Evolutionary conservation across 2,329 filamentous ascomycete genomes (phyloP).

Genomic region (Claviceps sp.): DNA sequence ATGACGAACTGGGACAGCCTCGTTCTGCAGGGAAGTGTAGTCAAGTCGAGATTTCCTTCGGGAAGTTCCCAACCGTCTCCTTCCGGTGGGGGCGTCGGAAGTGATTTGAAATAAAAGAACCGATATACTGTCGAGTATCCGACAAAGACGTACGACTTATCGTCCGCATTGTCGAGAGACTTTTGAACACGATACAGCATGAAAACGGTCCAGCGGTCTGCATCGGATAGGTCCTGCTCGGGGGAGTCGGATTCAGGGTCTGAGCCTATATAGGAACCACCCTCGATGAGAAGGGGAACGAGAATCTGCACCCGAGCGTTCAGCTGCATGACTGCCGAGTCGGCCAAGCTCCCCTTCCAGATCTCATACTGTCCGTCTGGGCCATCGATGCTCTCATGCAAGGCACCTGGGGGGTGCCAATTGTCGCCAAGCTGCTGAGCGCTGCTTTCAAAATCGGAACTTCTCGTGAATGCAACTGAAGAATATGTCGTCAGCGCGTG

Average conservation of each 20-base stretch:
- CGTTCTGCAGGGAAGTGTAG: constrained; percentile 59
- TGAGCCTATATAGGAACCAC: constrained; percentile 58
- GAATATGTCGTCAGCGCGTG: background rate
- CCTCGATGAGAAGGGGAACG: constrained; percentile 81
- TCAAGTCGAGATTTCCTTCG: constrained; percentile 32
- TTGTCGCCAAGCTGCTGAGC: constrained; percentile 30
- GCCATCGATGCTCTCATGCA: constrained; percentile 49
- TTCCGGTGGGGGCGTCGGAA: constrained; percentile 29
- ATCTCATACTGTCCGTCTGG: constrained; percentile 62
- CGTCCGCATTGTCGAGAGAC: constrained; percentile 23
- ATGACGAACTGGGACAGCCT: constrained; percentile 91
- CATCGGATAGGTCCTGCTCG: constrained; percentile 55
- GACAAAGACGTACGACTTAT: constrained; percentile 61
- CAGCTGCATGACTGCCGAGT: constrained; percentile 55
- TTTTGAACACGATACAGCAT: constrained; percentile 61
- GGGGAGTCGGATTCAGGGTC: constrained; percentile 37
- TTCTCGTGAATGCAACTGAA: constrained; percentile 53
- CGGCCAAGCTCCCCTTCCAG: constrained; percentile 64
- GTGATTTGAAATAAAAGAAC: constrained; percentile 52
- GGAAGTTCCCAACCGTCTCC: constrained; percentile 30
- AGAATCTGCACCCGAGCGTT: constrained; percentile 74
- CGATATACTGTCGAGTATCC: constrained; percentile 88
- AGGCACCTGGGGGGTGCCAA: constrained; percentile 63
- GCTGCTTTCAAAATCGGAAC: constrained; percentile 46
- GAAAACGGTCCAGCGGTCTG: constrained; percentile 83